Percentiles rank a stretch among this genome's conserved stretches.
Evolutionary conservation across 2,329 filamentous ascomycete species (phyloP).

Genomic region (Gliomastix tumulicola): DNA sequence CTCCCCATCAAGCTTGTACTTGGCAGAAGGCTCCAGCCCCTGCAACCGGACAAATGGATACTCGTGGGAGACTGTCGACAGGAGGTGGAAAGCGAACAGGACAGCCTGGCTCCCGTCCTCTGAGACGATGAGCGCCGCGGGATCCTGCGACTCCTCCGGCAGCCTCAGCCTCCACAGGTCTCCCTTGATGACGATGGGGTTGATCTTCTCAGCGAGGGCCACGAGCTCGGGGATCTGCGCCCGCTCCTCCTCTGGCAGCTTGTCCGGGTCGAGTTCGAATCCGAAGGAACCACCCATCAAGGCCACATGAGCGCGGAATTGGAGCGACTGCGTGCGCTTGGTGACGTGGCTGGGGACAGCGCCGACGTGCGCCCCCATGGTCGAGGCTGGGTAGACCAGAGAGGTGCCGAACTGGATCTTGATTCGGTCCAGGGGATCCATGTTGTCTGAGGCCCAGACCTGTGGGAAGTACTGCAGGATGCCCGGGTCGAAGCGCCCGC

Average conservation of each 20-base stretch:
- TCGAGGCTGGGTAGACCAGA: conserved; percentile 52
- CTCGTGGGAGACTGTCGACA: conserved; percentile 41
- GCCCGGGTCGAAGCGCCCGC: conserved; percentile 57
- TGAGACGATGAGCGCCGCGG: conserved; percentile 52
- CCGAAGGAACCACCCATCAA: conserved; percentile 65
- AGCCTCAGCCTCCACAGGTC: conserved; percentile 52
- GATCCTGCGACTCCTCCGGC: conserved; percentile 54
- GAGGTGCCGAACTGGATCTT: conserved; percentile 59
- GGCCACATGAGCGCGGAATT: conserved; percentile 58
- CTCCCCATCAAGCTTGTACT: conserved; percentile 46
- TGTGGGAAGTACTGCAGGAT: conserved; percentile 60
- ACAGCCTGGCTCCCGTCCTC: conserved; percentile 41
- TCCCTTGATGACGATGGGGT: conserved; percentile 51
- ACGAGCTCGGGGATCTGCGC: conserved; percentile 47
- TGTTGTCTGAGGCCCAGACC: conserved; percentile 60
- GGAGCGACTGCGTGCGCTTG: conserved; percentile 44
- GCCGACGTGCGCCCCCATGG: conserved; percentile 61
- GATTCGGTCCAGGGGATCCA: conserved; percentile 53
- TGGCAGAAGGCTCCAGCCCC: conserved; percentile 46
- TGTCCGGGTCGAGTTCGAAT: conserved; percentile 52
- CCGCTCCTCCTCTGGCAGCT: conserved; percentile 43
- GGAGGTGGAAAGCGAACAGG: conserved; percentile 55
- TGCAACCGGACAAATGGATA: conserved; percentile 45
- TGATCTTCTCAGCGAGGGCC: conserved; percentile 45
- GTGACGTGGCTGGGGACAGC: conserved; percentile 53